A percentile compares a stretch with the other conserved stretches of the same genome.
phyloP scores from a whole-genome alignment of 306 rosid genomes.

The Trichosanthes cucumerina region DNA sequence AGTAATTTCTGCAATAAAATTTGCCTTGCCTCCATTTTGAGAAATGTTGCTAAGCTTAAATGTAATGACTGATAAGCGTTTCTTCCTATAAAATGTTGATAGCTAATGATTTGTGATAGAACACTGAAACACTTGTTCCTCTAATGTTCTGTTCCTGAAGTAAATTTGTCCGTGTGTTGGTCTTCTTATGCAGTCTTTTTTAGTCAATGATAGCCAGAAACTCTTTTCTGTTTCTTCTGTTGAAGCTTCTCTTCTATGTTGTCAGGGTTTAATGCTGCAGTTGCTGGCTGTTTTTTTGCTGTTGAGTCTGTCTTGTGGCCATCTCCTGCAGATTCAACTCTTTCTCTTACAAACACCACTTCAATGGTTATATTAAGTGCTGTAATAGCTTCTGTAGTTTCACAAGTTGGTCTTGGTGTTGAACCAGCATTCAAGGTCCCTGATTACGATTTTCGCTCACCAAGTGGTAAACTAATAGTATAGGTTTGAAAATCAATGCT shows the following conservation, averaged over 20 bases:
- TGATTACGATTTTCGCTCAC: slow-evolving; percentile 75
- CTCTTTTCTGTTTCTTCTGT: not conserved
- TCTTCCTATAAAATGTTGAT: not conserved
- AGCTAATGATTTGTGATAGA: not conserved
- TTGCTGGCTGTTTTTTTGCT: slow-evolving; percentile 90
- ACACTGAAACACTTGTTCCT: not conserved
- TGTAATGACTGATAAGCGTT: not conserved
- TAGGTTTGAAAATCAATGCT: slow-evolving; percentile 1
- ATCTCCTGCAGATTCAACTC: slow-evolving; percentile 47
- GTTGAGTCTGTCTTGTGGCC: slow-evolving; percentile 91
- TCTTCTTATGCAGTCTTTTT: not conserved
- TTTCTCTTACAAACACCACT: slow-evolving; percentile 66
- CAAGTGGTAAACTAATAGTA: slow-evolving; percentile 44
- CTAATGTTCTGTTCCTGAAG: not conserved
- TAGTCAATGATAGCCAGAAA: not conserved
- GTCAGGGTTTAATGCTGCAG: slow-evolving; percentile 88
- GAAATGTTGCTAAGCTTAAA: not conserved
- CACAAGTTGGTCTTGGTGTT: slow-evolving; percentile 77
- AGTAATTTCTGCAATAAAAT: not conserved
- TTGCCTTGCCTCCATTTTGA: not conserved
- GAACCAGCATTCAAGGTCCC: slow-evolving; percentile 88
- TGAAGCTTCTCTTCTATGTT: slow-evolving; percentile 10
- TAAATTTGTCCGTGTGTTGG: not conserved
- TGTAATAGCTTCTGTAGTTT: slow-evolving; percentile 76
- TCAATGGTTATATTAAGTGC: slow-evolving; percentile 93